Percentiles rank a stretch among this genome's conserved stretches.
Conservation (phyloP, 352 stramenopile species). For the Pythium periplocum region DNA sequence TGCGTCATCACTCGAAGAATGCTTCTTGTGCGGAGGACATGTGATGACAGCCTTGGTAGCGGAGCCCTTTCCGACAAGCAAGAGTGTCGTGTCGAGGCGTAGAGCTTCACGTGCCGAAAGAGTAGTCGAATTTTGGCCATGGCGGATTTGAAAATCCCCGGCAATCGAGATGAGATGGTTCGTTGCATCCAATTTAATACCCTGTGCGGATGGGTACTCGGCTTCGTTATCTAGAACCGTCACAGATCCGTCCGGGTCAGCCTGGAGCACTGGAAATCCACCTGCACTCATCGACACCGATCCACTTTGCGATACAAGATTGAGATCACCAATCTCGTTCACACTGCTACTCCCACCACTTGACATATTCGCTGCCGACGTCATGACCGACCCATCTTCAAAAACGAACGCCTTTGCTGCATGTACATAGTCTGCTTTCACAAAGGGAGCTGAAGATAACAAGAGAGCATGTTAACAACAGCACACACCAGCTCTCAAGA, state of each 20-base stretch:
- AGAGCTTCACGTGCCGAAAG: conserved; percentile 37
- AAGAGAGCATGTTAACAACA: neutral
- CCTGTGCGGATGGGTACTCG: conserved; percentile 34
- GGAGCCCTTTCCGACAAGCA: conserved; percentile 19
- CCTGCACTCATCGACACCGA: conserved; percentile 57
- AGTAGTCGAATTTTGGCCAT: conserved; percentile 36
- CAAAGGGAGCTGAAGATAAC: conserved; percentile 33
- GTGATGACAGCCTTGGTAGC: conserved; percentile 11
- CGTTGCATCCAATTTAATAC: conserved; percentile 45
- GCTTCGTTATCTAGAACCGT: conserved; percentile 37
- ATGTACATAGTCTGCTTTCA: conserved; percentile 64
- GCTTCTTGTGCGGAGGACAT: conserved; percentile 1
- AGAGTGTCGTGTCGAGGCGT: conserved; percentile 34
- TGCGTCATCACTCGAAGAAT: neutral
- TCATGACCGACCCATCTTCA: conserved; percentile 74
- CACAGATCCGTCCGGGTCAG: conserved; percentile 50
- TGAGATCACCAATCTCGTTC: conserved; percentile 70
- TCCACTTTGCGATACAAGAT: conserved; percentile 65
- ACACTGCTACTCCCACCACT: conserved; percentile 29
- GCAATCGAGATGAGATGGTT: conserved; percentile 35
- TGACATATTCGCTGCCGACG: conserved; percentile 67
- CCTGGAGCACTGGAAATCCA: conserved; percentile 47
- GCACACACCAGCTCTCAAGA: neutral
- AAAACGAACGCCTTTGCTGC: conserved; percentile 62
- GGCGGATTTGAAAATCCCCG: conserved; percentile 28